phyloP scores from a whole-genome alignment of 164 flowering plant genomes.

The Santalum album region DNA sequence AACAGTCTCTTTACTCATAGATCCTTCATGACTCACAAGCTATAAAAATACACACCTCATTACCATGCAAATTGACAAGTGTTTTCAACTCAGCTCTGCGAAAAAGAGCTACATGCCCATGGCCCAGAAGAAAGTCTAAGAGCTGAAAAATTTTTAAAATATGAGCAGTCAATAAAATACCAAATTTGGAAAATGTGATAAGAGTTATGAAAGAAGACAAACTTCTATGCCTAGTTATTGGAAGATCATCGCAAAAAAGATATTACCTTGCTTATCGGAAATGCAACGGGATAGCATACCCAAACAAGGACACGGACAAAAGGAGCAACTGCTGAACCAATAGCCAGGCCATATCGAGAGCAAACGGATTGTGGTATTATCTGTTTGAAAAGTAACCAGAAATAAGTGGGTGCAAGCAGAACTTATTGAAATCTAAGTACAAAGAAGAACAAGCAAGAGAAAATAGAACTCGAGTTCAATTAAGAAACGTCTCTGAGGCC shows the following conservation, averaged over 20 bases:
- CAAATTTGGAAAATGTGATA: too few species aligned
- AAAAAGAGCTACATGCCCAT: slow-evolving; percentile 73
- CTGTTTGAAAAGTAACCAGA: slow-evolving; percentile 23
- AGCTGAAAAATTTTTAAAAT: slow-evolving; percentile 47
- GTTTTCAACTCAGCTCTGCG: slow-evolving; percentile 98
- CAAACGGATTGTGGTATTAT: slow-evolving; percentile 97
- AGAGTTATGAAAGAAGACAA: background rate
- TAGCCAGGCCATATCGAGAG: slow-evolving; percentile 86
- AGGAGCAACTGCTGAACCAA: slow-evolving; percentile 88
- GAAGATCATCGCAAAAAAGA: background rate
- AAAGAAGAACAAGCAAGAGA: too few species aligned
- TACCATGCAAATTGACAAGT: slow-evolving; percentile 86
- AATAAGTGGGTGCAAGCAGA: background rate
- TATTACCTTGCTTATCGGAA: slow-evolving; percentile 93
- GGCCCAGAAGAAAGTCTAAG: slow-evolving; percentile 69
- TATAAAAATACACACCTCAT: slow-evolving; percentile 52
- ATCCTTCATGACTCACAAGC: background rate
- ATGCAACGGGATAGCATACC: slow-evolving; percentile 93
- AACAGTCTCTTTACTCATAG: too few species aligned
- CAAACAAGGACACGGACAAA: slow-evolving; percentile 91
- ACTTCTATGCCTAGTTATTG: background rate
- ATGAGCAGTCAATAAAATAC: background rate
- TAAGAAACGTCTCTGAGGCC: too few species aligned
- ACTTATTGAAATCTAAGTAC: too few species aligned
- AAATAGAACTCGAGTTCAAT: too few species aligned